These are phyloP conservation scores for Lactarius pseudohatsudake DNA, from an alignment of 768 basidiomycete genomes.

Conservation along the genomic window DNA sequence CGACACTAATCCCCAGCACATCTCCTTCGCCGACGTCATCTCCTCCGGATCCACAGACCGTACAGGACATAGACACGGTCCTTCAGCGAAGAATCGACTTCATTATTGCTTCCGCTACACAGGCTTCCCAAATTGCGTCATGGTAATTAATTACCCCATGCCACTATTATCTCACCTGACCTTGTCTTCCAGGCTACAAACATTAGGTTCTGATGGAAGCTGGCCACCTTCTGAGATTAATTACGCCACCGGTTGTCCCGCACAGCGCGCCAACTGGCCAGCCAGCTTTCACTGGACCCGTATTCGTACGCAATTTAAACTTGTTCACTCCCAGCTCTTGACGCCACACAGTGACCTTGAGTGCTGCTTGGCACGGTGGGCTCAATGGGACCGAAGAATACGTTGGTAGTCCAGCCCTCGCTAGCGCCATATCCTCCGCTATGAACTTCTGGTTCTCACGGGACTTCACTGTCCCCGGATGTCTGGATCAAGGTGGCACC, in stretches of 20 bases:
- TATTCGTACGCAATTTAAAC: slow-evolving; percentile 26
- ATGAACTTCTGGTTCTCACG: slow-evolving; percentile 37
- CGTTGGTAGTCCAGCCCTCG: slow-evolving; percentile 22
- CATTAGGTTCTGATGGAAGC: slow-evolving; percentile 27
- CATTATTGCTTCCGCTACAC: slow-evolving; percentile 15
- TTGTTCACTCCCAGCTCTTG: not conserved
- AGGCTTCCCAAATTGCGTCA: slow-evolving; percentile 11
- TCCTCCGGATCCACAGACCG: not conserved
- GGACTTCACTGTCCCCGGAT: slow-evolving; percentile 34
- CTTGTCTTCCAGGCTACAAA: slow-evolving; percentile 24
- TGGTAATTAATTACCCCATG: slow-evolving; percentile 13
- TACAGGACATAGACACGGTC: slow-evolving; percentile 24
- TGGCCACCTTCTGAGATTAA: slow-evolving; percentile 33
- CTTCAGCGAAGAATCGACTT: slow-evolving; percentile 23
- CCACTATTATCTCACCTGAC: not conserved
- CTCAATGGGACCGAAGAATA: slow-evolving; percentile 22
- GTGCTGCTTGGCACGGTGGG: slow-evolving; percentile 32
- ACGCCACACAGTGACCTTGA: slow-evolving; percentile 27
- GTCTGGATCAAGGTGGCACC: slow-evolving; percentile 34
- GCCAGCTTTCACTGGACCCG: slow-evolving; percentile 35
- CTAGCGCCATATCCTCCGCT: slow-evolving; percentile 29
- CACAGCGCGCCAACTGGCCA: slow-evolving; percentile 41
- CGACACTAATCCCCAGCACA: not conserved
- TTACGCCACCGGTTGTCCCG: slow-evolving; percentile 37
- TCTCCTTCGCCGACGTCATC: not conserved